These are phyloP conservation scores for Mucor indicus DNA, from an alignment of 371 early-diverging fungal species.

Conservation along the genomic window DNA sequence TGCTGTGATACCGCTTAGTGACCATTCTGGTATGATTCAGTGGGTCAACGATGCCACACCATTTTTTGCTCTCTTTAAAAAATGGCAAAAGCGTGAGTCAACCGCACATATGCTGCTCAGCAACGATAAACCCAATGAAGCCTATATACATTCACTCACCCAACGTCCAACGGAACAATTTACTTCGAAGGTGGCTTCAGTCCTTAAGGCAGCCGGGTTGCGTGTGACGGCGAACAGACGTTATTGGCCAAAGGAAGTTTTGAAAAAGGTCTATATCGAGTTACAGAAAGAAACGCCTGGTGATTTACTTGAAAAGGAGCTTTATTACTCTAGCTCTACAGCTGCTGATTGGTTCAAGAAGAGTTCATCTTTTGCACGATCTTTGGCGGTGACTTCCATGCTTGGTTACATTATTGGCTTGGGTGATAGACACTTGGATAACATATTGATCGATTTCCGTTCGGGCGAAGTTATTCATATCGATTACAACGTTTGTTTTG, in stretches of 20 bases:
- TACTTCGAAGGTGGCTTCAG: constrained; percentile 27
- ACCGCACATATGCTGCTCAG: constrained; percentile 31
- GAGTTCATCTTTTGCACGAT: constrained; percentile 74
- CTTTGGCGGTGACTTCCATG: constrained; percentile 92
- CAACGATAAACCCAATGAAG: constrained; percentile 28
- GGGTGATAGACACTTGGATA: constrained; percentile 98
- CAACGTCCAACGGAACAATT: constrained; percentile 46
- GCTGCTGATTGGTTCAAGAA: constrained; percentile 72
- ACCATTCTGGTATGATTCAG: constrained; percentile 95
- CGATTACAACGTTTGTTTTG: constrained; percentile 98
- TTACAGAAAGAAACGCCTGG: constrained; percentile 64
- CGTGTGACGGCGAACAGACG: constrained; percentile 50
- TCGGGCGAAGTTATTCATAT: constrained; percentile 96
- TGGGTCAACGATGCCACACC: constrained; percentile 91
- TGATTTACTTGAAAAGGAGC: constrained; percentile 60
- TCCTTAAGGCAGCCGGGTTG: constrained; percentile 50
- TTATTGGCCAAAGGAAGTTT: constrained; percentile 65
- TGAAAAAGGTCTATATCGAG: constrained; percentile 59
- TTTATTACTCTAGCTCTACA: constrained; percentile 54
- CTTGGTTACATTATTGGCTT: constrained; percentile 97
- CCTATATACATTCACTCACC: constrained; percentile 11
- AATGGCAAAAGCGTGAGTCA: constrained; percentile 58
- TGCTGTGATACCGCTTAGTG: constrained; percentile 92
- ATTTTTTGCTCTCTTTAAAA: constrained; percentile 52
- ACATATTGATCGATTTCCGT: constrained; percentile 87